Base-by-base conservation (phyloP, 1,139 yeast genomes). In the Eremothecium cymbalariae region DNA sequence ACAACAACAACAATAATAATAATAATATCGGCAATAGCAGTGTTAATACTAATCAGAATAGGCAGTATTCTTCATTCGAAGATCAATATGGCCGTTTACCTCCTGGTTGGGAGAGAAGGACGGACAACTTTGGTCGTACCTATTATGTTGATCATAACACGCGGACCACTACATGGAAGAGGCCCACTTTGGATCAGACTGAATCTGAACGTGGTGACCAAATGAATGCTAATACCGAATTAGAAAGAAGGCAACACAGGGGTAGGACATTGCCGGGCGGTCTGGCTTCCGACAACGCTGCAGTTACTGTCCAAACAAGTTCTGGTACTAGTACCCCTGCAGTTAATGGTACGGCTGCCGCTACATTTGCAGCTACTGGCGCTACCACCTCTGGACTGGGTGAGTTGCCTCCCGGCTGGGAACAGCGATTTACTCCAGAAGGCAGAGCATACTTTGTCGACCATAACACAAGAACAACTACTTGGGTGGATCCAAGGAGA, bases 401-500 rank as follows among this genome's bases (percentile, higher is more conserved):
- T 25, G 98, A 93, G 62, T 70, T 90, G 47, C 99, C 99, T 7
- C 75, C 94, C 9, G 99, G 98, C 25, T 90, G 99, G 99, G 99
- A 90, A 63, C 98, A 90, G 64, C 72, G 99, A 45, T 83, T 83
- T 53, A 90, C 99, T 4, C 95, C 95, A 27, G 98, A 90, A 62
- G 99, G 98, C 25, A 74, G 98, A 56, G 94, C 97, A 9, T 90
- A 90, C 63, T 90, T 88, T 60, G 98, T 90, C 36, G 99, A 90
- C 60, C 98, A 90, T 65, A 90, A 90, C 60, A 90, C 98, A 12
- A 76, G 98, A 60, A 90, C 99, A 1, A 90, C 99, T 4, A 93
- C 99, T 4, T 90, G 99, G 99, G 99, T 90, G 35, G 99, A 90
- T 60, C 99, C 99, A 45, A 76, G 98, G 63, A 78, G 98, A 63